Evolutionary conservation across 495 filamentous ascomycete genomes (phyloP).

Genomic region (Annulohypoxylon nitens): DNA sequence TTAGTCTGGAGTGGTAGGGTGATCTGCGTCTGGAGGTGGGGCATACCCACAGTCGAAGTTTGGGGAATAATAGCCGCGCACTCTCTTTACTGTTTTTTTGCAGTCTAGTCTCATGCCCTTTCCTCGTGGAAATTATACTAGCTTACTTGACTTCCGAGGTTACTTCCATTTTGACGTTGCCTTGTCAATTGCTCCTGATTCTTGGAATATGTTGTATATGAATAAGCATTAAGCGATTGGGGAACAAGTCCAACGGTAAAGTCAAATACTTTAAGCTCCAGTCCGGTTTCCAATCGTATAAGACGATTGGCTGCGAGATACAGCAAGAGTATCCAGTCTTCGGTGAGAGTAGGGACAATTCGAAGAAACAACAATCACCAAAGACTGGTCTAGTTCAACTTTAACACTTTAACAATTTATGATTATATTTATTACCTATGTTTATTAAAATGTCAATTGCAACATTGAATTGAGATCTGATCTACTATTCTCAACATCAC

Average conservation of each 20-base stretch:
- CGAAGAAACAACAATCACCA: background rate
- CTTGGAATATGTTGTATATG: background rate
- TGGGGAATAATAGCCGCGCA: conserved; percentile 19
- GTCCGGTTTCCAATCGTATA: background rate
- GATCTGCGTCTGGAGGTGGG: conserved; percentile 17
- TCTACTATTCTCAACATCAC: background rate
- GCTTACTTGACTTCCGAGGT: background rate
- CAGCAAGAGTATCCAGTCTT: background rate
- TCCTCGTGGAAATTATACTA: background rate
- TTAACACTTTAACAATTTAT: background rate
- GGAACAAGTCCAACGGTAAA: background rate
- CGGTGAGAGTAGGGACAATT: background rate
- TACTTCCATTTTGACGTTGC: background rate
- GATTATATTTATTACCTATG: background rate
- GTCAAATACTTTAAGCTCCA: background rate
- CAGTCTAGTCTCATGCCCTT: background rate
- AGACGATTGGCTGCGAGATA: background rate
- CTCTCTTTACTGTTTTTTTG: conserved; percentile 1
- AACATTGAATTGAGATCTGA: background rate
- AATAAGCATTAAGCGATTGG: conserved; percentile 2
- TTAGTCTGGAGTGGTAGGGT: conserved; percentile 6
- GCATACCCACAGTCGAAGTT: conserved; percentile 7
- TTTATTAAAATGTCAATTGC: background rate
- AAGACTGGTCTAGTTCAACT: background rate
- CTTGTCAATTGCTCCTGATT: background rate